Conservation (phyloP, 139 green algal genomes). For the Marvania coccoides region DNA sequence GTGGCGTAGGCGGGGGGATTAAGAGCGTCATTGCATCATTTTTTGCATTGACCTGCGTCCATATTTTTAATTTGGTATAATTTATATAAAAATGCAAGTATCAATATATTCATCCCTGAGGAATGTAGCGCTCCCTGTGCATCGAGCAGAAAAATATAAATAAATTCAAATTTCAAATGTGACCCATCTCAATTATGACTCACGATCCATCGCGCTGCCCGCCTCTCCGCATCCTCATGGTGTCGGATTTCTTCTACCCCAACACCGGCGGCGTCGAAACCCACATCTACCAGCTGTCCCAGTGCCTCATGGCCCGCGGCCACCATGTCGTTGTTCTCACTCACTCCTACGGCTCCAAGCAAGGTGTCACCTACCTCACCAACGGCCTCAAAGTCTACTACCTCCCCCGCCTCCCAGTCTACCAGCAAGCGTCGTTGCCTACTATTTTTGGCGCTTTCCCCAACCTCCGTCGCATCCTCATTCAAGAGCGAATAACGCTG, state of each 20-base stretch:
- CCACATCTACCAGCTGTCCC: conserved; percentile 91
- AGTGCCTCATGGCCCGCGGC: conserved; percentile 73
- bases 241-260: conserved; percentile 97
- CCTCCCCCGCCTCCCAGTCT: conserved; percentile 62
- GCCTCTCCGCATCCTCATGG: conserved; percentile 60
- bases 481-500: conserved; percentile 73
- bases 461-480: conserved; percentile 51
- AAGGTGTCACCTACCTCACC: conserved; percentile 77
- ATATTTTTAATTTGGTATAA: no score
- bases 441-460: conserved; percentile 57
- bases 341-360: conserved; percentile 61
- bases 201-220: background rate
- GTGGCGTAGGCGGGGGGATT: no score
- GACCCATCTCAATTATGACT: no score
- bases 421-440: conserved; percentile 54
- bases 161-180: no score
- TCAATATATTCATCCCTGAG: no score
- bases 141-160: no score
- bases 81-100: no score
- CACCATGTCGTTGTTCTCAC: conserved; percentile 82
- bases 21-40: no score
- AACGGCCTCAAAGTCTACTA: conserved; percentile 98
- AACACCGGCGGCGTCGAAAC: conserved; percentile 92
- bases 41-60: no score
- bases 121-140: no score